Conservation (phyloP, 768 basidiomycete species). For the Pleurotus pulmonarius region DNA sequence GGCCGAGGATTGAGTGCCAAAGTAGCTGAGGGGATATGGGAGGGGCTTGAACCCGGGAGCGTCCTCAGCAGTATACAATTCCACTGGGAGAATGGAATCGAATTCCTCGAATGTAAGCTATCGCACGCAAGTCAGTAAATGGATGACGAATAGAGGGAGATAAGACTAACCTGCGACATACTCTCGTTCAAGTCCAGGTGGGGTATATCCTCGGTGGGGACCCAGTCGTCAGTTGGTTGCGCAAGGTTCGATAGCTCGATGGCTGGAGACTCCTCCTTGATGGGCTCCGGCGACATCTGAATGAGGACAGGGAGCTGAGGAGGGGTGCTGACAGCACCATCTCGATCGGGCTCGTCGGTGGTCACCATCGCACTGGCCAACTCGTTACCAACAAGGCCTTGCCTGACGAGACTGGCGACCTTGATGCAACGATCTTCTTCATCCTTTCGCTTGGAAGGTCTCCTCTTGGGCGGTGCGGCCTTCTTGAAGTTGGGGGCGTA, state of each 20-base stretch:
- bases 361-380: constrained; percentile 39
- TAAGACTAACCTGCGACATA: neutral
- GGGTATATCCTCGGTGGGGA: neutral
- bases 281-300: constrained; percentile 5
- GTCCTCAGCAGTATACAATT: neutral
- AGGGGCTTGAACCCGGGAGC: neutral
- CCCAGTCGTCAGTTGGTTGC: neutral
- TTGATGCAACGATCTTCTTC: constrained; percentile 48
- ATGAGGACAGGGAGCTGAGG: neutral
- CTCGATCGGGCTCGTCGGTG: constrained; percentile 16
- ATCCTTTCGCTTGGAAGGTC: constrained; percentile 46
- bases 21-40: neutral
- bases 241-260: neutral
- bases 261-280: neutral
- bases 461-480: constrained; percentile 43
- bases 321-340: constrained; percentile 7
- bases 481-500: constrained; percentile 44
- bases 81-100: neutral
- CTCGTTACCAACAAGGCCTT: constrained; percentile 47
- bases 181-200: neutral
- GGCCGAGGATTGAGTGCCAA: neutral
- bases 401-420: constrained; percentile 46
- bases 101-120: neutral
- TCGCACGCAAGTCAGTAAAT: neutral
- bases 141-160: neutral